Base-by-base conservation (phyloP, 2,329 filamentous ascomycete species). In the Colletotrichum plurivorum region DNA sequence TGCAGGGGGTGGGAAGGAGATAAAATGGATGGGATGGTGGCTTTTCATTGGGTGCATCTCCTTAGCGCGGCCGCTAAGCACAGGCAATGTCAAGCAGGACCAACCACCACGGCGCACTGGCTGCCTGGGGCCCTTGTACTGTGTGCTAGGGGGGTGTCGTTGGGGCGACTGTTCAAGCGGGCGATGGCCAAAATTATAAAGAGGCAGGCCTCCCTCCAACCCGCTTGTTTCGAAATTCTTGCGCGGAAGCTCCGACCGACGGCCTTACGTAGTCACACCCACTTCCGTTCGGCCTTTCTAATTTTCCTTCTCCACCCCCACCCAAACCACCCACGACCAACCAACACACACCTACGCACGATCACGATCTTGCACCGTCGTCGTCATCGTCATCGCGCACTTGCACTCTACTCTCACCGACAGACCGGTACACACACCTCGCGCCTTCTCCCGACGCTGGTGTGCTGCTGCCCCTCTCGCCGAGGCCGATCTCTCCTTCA, bases 201-300 rank as follows among this genome's bases (percentile, higher is more conserved):
- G 82, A 86, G 81, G 78, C 76, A 78, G 78, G 78, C 81, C 81
- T 84, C 85, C 86, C 86, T 80, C 85, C 86, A 83, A 80, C 82
- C 80, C 82, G 76, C 78, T 77, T 79, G 79, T 83, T 84, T 82
- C 77, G 79, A 81, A 77, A 78, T 77, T 84, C 80, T 82, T 81
- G 85, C 82, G 84, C 81, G 84, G 85, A 87, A 87, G 81, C 84
- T 81, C 83, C 84, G 84, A 87, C 84, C 83, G 80, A 83, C 82
- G 83, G 84, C 84, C 84, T 77, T 85, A 82, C 83, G 84, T 84
- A 85, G 67, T 69, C 46, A 69, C 63, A 67, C 80, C 79, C 77
- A 81, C 78, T 78, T 78, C 78, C 83, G 82, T 85, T 80, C 76
- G 84, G 83, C 81, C 82, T 77, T 78, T 77, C 76, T 75, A 79